These are phyloP conservation scores for Rhizopus sp. DNA, from an alignment of 371 early-diverging fungal genomes.

Conservation along the genomic window DNA sequence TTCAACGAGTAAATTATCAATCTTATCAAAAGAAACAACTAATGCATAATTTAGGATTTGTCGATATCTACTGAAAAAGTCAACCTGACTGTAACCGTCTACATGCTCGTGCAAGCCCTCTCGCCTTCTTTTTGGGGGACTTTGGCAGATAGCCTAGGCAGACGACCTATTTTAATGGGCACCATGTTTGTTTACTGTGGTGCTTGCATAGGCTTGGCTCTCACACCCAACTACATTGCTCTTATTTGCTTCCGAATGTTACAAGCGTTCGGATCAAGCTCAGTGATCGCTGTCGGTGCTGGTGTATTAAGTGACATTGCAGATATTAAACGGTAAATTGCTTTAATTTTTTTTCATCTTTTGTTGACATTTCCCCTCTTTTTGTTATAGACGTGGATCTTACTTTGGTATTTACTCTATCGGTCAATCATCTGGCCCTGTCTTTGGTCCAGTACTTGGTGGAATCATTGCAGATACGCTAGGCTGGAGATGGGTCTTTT, in stretches of 20 bases:
- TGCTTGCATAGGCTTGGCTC: conserved; percentile 61
- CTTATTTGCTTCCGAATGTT: conserved; percentile 60
- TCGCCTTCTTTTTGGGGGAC: conserved; percentile 63
- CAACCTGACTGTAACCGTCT: conserved; percentile 31
- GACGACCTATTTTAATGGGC: conserved; percentile 59
- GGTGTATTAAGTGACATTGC: conserved; percentile 22
- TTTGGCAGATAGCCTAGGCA: conserved; percentile 60
- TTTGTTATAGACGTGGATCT: conserved; percentile 44
- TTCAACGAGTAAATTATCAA: conserved; percentile 11
- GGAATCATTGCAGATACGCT: conserved; percentile 9
- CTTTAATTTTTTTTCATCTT: background rate
- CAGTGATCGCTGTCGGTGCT: conserved; percentile 56
- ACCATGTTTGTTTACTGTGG: conserved; percentile 58
- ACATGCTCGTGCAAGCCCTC: conserved; percentile 39
- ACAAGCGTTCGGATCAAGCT: conserved; percentile 61
- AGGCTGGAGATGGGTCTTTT: conserved; percentile 36
- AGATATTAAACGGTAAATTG: conserved; percentile 10
- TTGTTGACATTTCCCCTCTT: conserved; percentile 9
- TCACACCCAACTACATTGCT: conserved; percentile 43
- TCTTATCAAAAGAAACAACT: no score
- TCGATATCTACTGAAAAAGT: background rate
- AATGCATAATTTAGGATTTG: no score
- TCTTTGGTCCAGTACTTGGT: conserved; percentile 55
- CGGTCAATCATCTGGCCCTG: conserved; percentile 30
- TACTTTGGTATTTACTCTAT: conserved; percentile 64